A percentile compares a stretch with the other conserved stretches of the same genome.
phyloP scores from a whole-genome alignment of 148 eudicot genomes.

The Dianthus caryophyllus region DNA sequence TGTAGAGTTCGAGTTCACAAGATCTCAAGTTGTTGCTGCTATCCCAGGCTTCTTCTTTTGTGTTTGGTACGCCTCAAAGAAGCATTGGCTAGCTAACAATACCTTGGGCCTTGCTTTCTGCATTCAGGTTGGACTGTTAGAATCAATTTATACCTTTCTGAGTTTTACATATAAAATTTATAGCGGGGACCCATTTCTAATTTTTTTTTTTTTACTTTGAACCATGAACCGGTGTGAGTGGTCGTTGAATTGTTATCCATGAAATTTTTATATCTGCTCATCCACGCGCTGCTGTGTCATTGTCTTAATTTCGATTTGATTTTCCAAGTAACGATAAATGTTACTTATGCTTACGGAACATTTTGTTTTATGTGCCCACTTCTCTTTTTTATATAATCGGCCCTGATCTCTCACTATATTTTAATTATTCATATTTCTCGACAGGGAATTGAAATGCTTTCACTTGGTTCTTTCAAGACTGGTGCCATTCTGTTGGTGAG shows the following conservation, averaged over 20 bases:
- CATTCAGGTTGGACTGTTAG: slow-evolving; percentile 62
- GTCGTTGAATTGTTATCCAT: not conserved
- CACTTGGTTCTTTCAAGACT: slow-evolving; percentile 96
- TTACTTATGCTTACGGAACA: too few relatives aligned
- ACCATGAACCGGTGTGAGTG: not conserved
- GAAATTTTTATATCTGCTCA: not conserved
- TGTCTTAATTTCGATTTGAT: not conserved
- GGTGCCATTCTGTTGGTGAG: slow-evolving; percentile 95
- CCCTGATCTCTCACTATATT: not conserved
- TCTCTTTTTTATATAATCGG: not conserved
- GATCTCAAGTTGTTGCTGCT: slow-evolving; percentile 84
- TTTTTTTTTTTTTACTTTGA: not conserved
- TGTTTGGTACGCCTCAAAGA: slow-evolving; percentile 91
- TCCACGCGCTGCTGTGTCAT: too few relatives aligned
- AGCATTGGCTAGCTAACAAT: slow-evolving; percentile 99
- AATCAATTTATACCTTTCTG: not conserved
- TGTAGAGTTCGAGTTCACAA: slow-evolving; percentile 88
- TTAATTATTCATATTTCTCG: not conserved
- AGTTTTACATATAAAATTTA: not conserved
- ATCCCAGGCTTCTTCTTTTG: slow-evolving; percentile 92
- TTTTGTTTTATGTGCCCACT: too few relatives aligned
- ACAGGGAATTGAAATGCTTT: slow-evolving; percentile 98
- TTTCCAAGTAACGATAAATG: not conserved
- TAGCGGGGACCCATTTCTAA: too few relatives aligned
- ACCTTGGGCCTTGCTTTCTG: slow-evolving; percentile 85